These are phyloP conservation scores for Pseudopithomyces chartarum DNA, from an alignment of 2,329 filamentous ascomycete genomes.

Conservation along the genomic window DNA sequence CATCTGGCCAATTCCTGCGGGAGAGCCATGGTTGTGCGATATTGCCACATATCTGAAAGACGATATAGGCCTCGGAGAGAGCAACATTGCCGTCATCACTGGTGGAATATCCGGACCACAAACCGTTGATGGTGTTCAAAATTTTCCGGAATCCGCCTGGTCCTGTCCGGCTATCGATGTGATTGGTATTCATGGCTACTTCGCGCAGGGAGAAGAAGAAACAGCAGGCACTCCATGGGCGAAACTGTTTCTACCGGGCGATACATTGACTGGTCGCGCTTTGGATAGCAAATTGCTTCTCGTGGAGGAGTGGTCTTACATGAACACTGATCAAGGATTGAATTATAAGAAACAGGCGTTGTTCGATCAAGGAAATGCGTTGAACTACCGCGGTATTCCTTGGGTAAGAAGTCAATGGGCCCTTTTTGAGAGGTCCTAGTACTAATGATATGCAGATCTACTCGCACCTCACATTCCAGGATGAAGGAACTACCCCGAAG, in stretches of 20 bases:
- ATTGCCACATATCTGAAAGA: constrained; percentile 40
- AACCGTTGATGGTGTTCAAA: constrained; percentile 27
- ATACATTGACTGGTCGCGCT: constrained; percentile 37
- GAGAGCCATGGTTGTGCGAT: constrained; percentile 43
- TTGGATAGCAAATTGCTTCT: constrained; percentile 35
- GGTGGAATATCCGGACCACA: constrained; percentile 41
- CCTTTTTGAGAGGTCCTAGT: not conserved
- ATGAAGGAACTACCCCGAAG: constrained; percentile 27
- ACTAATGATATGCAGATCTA: constrained; percentile 30
- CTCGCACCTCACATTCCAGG: constrained; percentile 31
- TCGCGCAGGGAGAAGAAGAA: constrained; percentile 18
- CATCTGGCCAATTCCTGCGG: constrained; percentile 40
- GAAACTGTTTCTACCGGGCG: constrained; percentile 39
- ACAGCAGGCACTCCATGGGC: constrained; percentile 42
- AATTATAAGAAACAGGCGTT: constrained; percentile 39
- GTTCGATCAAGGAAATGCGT: constrained; percentile 41
- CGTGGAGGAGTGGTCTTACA: constrained; percentile 41
- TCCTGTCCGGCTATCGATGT: constrained; percentile 40
- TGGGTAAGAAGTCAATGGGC: constrained; percentile 29
- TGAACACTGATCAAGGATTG: constrained; percentile 28
- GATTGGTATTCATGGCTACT: constrained; percentile 43
- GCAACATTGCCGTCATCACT: constrained; percentile 42
- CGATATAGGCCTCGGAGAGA: constrained; percentile 27
- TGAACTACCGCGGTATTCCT: constrained; percentile 43
- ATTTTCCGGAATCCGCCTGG: constrained; percentile 39